These are phyloP conservation scores for Mycena galopus DNA, from an alignment of 768 basidiomycete genomes.

Conservation along the genomic window DNA sequence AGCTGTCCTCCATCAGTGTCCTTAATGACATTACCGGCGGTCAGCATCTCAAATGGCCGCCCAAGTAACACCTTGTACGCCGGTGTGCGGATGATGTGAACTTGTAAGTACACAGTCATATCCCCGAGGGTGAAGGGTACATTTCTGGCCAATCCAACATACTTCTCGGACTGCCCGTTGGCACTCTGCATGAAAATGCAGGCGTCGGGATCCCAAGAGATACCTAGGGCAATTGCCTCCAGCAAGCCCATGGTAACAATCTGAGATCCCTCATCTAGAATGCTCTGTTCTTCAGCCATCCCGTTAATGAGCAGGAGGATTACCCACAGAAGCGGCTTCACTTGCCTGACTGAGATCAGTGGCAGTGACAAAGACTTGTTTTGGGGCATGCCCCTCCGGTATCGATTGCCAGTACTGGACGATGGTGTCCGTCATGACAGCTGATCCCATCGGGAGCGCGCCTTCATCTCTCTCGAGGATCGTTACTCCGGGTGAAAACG, in stretches of 20 bases:
- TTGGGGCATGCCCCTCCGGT: not conserved
- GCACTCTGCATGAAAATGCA: slow-evolving; percentile 18
- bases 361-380: not conserved
- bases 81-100: not conserved
- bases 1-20: not conserved
- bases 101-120: slow-evolving; percentile 20
- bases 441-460: slow-evolving; percentile 32
- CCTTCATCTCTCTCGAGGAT: not conserved
- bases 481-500: not conserved
- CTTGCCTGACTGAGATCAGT: not conserved
- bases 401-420: not conserved
- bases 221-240: not conserved
- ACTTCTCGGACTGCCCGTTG: not conserved
- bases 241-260: not conserved
- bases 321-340: not conserved
- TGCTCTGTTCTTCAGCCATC: not conserved
- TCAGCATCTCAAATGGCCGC: not conserved
- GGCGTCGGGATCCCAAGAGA: slow-evolving; percentile 6
- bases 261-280: not conserved
- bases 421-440: slow-evolving; percentile 31
- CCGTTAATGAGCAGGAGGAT: not conserved
- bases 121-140: slow-evolving; percentile 25
- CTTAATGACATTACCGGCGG: not conserved
- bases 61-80: not conserved
- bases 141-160: slow-evolving; percentile 21